These are phyloP conservation scores for Colletotrichum cuscutae DNA, from an alignment of 2,329 filamentous ascomycete species.

Conservation along the genomic window DNA sequence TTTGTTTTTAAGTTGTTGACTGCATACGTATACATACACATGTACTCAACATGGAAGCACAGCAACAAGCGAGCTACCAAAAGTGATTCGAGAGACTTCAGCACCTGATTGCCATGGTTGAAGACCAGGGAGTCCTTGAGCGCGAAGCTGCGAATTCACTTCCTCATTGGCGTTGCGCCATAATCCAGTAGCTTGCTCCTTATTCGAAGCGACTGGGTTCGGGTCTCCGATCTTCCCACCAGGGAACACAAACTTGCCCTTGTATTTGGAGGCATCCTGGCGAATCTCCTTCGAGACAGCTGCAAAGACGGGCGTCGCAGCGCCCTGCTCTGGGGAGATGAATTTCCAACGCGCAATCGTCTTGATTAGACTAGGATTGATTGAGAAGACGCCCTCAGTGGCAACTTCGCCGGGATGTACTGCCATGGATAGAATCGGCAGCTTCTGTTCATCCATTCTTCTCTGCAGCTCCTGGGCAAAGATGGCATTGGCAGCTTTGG, in stretches of 20 bases:
- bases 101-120: neutral
- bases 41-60: no score
- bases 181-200: conserved; percentile 16
- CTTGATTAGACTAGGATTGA: conserved; percentile 14
- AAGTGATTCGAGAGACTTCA: no score
- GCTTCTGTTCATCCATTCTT: conserved; percentile 19
- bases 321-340: conserved; percentile 32
- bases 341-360: conserved; percentile 11
- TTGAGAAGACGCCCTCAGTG: conserved; percentile 13
- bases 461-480: conserved; percentile 36
- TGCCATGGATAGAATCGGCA: conserved; percentile 32
- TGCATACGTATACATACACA: no score
- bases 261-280: conserved; percentile 14
- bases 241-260: conserved; percentile 31
- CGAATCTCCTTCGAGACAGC: conserved; percentile 29
- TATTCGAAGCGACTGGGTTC: conserved; percentile 22
- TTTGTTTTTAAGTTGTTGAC: no score
- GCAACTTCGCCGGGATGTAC: conserved; percentile 37
- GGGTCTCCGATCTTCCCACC: conserved; percentile 6
- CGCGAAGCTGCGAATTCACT: conserved; percentile 5
- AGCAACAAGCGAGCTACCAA: no score
- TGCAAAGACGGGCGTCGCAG: conserved; percentile 31
- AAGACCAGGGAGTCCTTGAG: neutral
- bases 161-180: conserved; percentile 32
- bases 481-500: conserved; percentile 37